A percentile compares a stretch with the other conserved stretches of the same genome.
Conservation (phyloP, 2,329 filamentous ascomycete genomes). For the Aspergillus aculeatinus region DNA sequence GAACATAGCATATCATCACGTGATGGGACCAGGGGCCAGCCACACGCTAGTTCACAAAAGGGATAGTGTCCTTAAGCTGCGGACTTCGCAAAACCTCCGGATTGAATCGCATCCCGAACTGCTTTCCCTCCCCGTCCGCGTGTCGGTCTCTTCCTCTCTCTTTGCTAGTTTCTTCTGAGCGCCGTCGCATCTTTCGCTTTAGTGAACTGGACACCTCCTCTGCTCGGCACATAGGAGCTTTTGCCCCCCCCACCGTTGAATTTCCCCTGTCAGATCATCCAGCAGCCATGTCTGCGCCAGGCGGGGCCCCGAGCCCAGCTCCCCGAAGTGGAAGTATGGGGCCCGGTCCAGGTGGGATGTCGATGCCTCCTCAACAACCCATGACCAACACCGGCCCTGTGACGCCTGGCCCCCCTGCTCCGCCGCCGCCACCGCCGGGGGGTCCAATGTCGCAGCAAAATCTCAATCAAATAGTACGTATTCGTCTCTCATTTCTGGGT, state of each 20-base stretch:
- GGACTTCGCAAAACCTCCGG: background rate
- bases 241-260: background rate
- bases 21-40: background rate
- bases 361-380: conserved; percentile 50
- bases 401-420: conserved; percentile 37
- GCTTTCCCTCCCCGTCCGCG: conserved; percentile 12
- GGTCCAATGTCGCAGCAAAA: conserved; percentile 75
- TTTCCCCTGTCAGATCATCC: conserved; percentile 2
- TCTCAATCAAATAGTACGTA: conserved; percentile 89
- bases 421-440: conserved; percentile 34
- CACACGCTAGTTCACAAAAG: conserved; percentile 1
- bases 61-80: background rate
- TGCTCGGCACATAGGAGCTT: background rate
- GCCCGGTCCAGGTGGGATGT: conserved; percentile 43
- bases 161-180: background rate
- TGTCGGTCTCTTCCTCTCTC: conserved; percentile 6
- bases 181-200: background rate
- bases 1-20: background rate
- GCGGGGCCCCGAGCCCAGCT: conserved; percentile 49
- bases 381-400: conserved; percentile 50
- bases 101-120: conserved; percentile 6
- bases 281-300: conserved; percentile 45
- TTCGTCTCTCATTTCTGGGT: background rate
- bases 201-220: background rate
- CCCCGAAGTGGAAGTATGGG: conserved; percentile 51